Percentiles rank a stretch among this genome's conserved stretches.
Evolutionary conservation across 345 rosid species (phyloP).

Genomic region (Eucalyptus guilfoylei): DNA sequence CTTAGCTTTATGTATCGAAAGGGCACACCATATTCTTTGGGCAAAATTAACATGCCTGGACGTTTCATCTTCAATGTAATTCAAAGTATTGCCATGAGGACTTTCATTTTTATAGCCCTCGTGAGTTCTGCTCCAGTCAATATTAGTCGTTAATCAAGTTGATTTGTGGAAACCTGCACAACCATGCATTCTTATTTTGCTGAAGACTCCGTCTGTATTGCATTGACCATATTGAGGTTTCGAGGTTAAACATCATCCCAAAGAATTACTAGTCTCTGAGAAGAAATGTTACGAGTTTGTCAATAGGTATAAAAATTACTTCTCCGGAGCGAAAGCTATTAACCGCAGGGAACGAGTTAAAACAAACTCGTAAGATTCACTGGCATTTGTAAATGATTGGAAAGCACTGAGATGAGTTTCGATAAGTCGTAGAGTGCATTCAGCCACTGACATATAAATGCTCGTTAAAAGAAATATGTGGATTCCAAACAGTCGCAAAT

Average conservation of each 20-base stretch:
- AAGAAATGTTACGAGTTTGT: not conserved
- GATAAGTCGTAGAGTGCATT: not conserved
- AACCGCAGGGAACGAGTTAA: not conserved
- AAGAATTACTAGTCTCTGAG: not conserved
- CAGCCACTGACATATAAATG: not conserved
- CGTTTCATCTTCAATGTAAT: not conserved
- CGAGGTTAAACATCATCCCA: not conserved
- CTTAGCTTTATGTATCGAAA: not conserved
- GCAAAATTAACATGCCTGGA: not conserved
- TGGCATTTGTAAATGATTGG: not conserved
- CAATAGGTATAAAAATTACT: not conserved
- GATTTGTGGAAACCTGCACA: not conserved
- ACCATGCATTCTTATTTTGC: not conserved
- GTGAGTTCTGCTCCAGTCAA: not conserved
- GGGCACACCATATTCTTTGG: not conserved
- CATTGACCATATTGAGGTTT: not conserved
- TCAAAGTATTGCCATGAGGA: not conserved
- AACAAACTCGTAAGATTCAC: not conserved
- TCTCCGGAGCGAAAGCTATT: not conserved
- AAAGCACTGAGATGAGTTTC: not conserved
- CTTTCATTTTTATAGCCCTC: not conserved
- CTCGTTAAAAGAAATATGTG: not conserved
- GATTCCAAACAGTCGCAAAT: not conserved
- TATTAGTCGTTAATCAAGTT: not conserved
- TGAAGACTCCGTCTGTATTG: not conserved